These are phyloP conservation scores for Pseudofabraea citricarpa DNA, from an alignment of 2,329 filamentous ascomycete genomes.

Conservation along the genomic window DNA sequence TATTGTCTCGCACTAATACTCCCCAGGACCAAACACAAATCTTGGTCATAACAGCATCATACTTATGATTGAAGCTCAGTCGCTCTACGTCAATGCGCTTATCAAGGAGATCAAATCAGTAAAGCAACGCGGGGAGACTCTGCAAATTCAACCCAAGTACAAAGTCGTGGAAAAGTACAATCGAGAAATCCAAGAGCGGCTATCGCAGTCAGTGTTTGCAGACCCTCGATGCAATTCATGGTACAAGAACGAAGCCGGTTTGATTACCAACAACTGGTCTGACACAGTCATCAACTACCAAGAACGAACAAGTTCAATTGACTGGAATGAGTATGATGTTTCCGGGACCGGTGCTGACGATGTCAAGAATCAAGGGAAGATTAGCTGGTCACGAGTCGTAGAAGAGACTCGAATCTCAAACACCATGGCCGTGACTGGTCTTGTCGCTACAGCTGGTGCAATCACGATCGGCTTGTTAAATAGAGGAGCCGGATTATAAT, in stretches of 20 bases:
- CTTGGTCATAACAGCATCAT: conserved; percentile 51
- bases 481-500: background rate
- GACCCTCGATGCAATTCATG: conserved; percentile 49
- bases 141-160: conserved; percentile 41
- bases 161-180: conserved; percentile 39
- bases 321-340: conserved; percentile 41
- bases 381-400: conserved; percentile 27
- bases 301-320: conserved; percentile 34
- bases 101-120: conserved; percentile 44
- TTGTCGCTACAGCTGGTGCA: conserved; percentile 9
- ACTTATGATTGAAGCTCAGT: conserved; percentile 57
- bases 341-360: conserved; percentile 21
- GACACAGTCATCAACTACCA: conserved; percentile 53
- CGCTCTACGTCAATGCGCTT: conserved; percentile 46
- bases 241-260: conserved; percentile 50
- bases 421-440: conserved; percentile 9
- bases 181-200: conserved; percentile 35
- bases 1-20: background rate
- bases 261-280: conserved; percentile 53
- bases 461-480: conserved; percentile 6
- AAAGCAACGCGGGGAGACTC: conserved; percentile 29
- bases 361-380: conserved; percentile 21
- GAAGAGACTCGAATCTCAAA: conserved; percentile 30
- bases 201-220: conserved; percentile 43
- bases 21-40: conserved; percentile 38